Base-by-base conservation (phyloP, 768 basidiomycete species). In the Arthromyces matolae region DNA sequence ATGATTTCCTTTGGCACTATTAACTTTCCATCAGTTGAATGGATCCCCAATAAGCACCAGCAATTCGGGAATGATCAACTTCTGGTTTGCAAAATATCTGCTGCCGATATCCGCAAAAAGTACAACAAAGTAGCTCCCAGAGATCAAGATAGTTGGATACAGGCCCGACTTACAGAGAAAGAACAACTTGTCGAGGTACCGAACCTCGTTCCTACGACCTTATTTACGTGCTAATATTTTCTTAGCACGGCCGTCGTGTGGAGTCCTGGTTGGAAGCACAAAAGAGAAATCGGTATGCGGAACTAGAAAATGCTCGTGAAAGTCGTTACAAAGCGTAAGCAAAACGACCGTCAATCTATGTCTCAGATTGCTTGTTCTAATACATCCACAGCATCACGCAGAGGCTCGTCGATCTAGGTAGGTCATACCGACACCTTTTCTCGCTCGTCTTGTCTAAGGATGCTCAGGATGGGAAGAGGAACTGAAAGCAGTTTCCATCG, bases 321-420 rank as follows among this genome's bases (percentile, higher is more conserved):
- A 22, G 31, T 16, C 38, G 46, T 16, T 47, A 24, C 16, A 14
- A 40, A 41, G 46, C 39, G 46, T 47, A 24, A 28, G 31, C 20
- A n/a, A 20, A n/a, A n/a, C n/a, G n/a, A 29, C 25, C 22, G 16
- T 22, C 25, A 5, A 3, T 33, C 5, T 4, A 2, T n/a, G n/a
- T n/a, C n/a, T n/a, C n/a, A n/a, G 25, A 8, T 19, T 24, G 25
- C 28, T 19, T 19, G 18, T 10, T n/a, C 16, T 38, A 4, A 33
- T 20, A 7, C 23, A 32, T 20, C 16, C 8, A 12, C 13, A 41
- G 46, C 6, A 41, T 47, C 6, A 40, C 18, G 23, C 22, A 32
- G n/a, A 39, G 32, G n/a, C 23, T 47, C 4, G 27, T 3, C 5
- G 46, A 47, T 22, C 31, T 47, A 14, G 46, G 46, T 41, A 16